Base-by-base conservation (phyloP, 192 early-diverging fungal species). In the Linnemannia schmuckeri region DNA sequence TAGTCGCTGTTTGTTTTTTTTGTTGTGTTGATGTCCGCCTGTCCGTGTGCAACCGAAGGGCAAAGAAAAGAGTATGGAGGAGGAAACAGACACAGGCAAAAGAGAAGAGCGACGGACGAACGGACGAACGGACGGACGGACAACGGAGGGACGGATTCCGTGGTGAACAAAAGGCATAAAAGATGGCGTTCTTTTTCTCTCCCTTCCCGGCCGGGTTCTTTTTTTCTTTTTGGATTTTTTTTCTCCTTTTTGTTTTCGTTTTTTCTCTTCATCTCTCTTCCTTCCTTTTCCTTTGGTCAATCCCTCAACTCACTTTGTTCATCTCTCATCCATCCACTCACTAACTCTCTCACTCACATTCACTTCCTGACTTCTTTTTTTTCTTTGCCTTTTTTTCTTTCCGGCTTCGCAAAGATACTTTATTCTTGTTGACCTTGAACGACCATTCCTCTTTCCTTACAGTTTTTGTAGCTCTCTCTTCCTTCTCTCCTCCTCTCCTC, bases 331-430 rank as follows among this genome's bases (percentile, higher is more conserved):
- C 44, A 13, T 71, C 41, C 24, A 6, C 40, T 61, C 72, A 63
- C 66, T 74, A n/a, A 30, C 72, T 61, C 38, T 17, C 72, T 46
- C 69, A 6, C 54, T 38, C 63, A 80, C 77, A 75, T 71, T 69
- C 42, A 46, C 15, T 70, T 49, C 27, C 27, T 3, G 22, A 0
- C 27, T 68, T 44, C 63, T 47, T 24, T 40, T 17, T 57, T 44
- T n/a, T 49, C 79, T 46, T n/a, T 33, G 15, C 15, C 20, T 30
- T 57, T 15, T 6, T 13, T 30, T 41, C 49, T 27, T 20, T 1
- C 27, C 37, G 37, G 54, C 52, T 41, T 35, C 24, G 15, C 35
- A 38, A 38, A 44, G 61, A 66, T 66, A 55, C 18, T 38, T 5
- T 22, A 35, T 42, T 55, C 27, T 55, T 61, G n/a, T 37, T n/a